Percentiles rank a stretch among this genome's conserved stretches.
Conservation (phyloP, 352 stramenopile genomes). For the Globisporangium emineosum region DNA sequence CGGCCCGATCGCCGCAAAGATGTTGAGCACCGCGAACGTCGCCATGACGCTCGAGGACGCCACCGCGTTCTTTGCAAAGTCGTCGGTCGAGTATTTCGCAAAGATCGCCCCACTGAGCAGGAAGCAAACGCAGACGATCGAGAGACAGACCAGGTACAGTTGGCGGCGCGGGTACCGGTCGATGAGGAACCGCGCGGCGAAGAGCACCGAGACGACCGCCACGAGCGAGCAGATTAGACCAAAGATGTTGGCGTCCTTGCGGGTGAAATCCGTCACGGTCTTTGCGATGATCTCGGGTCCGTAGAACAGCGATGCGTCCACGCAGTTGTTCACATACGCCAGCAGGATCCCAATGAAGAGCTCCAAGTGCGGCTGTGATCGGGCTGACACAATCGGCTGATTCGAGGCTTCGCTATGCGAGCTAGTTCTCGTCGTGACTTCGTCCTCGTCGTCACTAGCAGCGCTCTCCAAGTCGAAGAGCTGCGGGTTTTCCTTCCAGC, state of each 20-base stretch:
- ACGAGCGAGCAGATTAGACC: slow-evolving; percentile 67
- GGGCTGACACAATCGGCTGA: background rate
- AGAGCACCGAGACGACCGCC: slow-evolving; percentile 61
- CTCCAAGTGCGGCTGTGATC: slow-evolving; percentile 43
- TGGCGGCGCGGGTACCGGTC: slow-evolving; percentile 57
- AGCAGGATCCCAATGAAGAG: slow-evolving; percentile 74
- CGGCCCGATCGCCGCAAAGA: slow-evolving; percentile 70
- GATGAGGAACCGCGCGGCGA: slow-evolving; percentile 68
- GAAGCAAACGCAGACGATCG: slow-evolving; percentile 69
- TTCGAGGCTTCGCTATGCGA: slow-evolving; percentile 6
- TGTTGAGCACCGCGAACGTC: slow-evolving; percentile 69
- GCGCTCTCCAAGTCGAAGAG: slow-evolving; percentile 45
- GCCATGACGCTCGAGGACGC: slow-evolving; percentile 56
- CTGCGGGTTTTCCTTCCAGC: slow-evolving; percentile 57
- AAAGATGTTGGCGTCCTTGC: slow-evolving; percentile 72
- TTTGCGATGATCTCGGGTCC: slow-evolving; percentile 80
- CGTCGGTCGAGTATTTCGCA: slow-evolving; percentile 56
- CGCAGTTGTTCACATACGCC: slow-evolving; percentile 86
- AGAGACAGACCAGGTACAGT: slow-evolving; percentile 71
- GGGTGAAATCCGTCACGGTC: slow-evolving; percentile 52
- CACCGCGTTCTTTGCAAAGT: slow-evolving; percentile 41
- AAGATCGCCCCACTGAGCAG: slow-evolving; percentile 67
- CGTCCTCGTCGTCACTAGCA: slow-evolving; percentile 27
- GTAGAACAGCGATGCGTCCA: slow-evolving; percentile 87
- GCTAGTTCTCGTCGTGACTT: slow-evolving; percentile 15